Conservation (phyloP, 805 yeast genomes). For the Candida jianshihensis region DNA sequence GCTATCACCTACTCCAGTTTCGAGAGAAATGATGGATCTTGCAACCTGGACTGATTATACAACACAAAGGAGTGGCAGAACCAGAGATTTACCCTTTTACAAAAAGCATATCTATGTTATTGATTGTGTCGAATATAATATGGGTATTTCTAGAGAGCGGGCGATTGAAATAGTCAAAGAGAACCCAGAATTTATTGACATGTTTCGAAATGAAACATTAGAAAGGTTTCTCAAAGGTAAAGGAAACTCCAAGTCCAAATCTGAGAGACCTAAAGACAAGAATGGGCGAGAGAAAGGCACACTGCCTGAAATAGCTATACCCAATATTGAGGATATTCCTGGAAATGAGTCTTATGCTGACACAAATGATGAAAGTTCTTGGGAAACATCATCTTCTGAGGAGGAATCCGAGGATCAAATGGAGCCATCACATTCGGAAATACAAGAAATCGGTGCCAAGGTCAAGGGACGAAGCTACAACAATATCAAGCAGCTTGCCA, state of each 20-base stretch:
- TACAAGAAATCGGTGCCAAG: neutral
- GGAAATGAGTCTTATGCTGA: neutral
- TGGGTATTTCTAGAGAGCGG: slow-evolving; percentile 11
- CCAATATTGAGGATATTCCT: neutral
- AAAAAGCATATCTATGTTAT: slow-evolving; percentile 22
- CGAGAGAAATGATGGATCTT: neutral
- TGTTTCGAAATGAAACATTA: slow-evolving; percentile 22
- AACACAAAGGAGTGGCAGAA: slow-evolving; percentile 1
- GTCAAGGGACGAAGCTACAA: slow-evolving; percentile 18
- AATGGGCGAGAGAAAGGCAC: too few relatives aligned
- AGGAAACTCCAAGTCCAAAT: neutral
- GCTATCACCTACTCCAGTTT: neutral
- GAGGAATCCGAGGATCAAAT: neutral
- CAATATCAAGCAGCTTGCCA: slow-evolving; percentile 13
- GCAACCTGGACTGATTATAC: neutral
- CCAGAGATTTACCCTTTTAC: slow-evolving; percentile 15
- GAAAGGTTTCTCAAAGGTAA: slow-evolving; percentile 7
- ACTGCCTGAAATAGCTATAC: neutral
- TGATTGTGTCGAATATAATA: slow-evolving; percentile 16
- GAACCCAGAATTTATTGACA: slow-evolving; percentile 18
- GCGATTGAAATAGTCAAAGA: slow-evolving; percentile 17
- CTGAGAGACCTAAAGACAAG: neutral
- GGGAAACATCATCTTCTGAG: neutral
- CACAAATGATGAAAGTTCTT: neutral
- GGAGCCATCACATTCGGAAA: neutral